Evolutionary conservation across 768 basidiomycete genomes (phyloP), one percentile per base, ranked within the genome.

Genomic region (Porpolomopsis calyptriformis): DNA sequence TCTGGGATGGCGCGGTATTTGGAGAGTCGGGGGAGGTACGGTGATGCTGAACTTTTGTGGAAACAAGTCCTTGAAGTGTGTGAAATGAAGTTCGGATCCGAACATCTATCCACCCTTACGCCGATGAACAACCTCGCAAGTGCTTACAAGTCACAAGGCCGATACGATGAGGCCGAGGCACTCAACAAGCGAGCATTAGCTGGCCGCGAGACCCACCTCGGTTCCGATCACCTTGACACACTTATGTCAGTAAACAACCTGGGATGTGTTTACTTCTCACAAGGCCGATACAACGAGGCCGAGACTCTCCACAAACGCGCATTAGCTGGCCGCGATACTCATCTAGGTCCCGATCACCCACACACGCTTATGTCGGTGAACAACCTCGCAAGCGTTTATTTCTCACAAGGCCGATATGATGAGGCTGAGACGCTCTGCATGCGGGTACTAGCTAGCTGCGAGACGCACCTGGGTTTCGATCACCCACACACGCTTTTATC

Each of bases 351-450:
- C 29, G 29, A 14, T 14, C 29, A 31, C 14, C 14, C 7, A 7
- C 7, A 31, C 29, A 31, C 29, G 14, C 14, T 7, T 7, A 14
- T 14, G 29, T 7, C 29, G 29, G 14, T 49, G 43, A 11, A 45
- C 19, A 44, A 27, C 24, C 31, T 49, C 2, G 42, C 27, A 3
- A 8, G 31, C 7, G 31, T 43, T 10, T 49, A 49, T 27, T 2
- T 34, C 14, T 23, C 14, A 12, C 40, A 39, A 43, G 34, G 23
- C 7, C 41, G 26, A 4, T 49, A 25, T 12, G 25, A 44, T 25
- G 43, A 45, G 7, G 22, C 43, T 14, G 35, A 49, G n/a, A 11
- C 16, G 37, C 23, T 49, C 11, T 29, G 12, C 11, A 35, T 37
- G 22, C 6, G 37, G n/a, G 24, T 40, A 5, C n/a, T 31, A 14